phyloP scores from a whole-genome alignment of 2,329 filamentous ascomycete genomes.

The Fusarium sp. region DNA sequence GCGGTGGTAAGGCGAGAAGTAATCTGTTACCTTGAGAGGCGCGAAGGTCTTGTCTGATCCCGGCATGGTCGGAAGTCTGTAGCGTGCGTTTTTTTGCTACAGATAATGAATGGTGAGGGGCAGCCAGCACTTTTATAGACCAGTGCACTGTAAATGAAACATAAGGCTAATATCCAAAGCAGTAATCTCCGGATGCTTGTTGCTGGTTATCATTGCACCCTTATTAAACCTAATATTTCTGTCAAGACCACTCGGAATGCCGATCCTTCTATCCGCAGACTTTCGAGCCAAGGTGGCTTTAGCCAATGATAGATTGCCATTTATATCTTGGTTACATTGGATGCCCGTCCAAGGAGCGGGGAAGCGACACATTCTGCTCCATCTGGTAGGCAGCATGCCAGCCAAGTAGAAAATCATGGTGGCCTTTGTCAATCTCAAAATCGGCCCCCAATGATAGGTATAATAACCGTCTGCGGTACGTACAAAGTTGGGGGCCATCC shows the following conservation, averaged over 20 bases:
- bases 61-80: background rate
- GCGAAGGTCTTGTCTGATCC: background rate
- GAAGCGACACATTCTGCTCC: background rate
- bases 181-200: background rate
- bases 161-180: background rate
- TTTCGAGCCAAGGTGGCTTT: background rate
- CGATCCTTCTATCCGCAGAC: background rate
- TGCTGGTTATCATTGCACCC: rapidly evolving
- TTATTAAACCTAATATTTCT: background rate
- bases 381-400: background rate
- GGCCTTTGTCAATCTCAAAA: background rate
- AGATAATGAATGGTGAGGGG: background rate
- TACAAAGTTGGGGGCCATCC: background rate
- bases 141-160: background rate
- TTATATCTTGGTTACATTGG: background rate
- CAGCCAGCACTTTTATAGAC: background rate
- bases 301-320: background rate
- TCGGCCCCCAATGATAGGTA: background rate
- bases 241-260: background rate
- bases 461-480: background rate
- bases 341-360: background rate
- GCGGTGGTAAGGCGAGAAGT: background rate
- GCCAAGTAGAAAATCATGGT: background rate
- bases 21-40: background rate
- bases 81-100: rapidly evolving